Conservation (phyloP, 495 filamentous ascomycete genomes). For the Echria macrotheca region DNA sequence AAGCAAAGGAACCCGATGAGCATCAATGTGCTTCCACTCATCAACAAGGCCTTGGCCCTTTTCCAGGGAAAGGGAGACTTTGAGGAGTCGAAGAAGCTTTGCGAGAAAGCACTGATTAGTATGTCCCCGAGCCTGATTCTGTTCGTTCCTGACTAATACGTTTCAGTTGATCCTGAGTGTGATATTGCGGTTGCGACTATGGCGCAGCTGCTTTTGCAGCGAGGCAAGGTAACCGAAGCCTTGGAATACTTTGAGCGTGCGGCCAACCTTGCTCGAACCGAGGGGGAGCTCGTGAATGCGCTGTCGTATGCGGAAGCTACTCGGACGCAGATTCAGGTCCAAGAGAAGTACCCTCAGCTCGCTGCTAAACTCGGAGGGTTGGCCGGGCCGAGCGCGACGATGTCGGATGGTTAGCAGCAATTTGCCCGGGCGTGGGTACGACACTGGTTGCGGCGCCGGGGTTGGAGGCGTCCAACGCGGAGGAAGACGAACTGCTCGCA, state of each 20-base stretch:
- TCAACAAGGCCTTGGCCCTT: constrained; percentile 95
- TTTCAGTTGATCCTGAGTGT: constrained; percentile 95
- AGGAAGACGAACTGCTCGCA: no score
- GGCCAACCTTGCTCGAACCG: constrained; percentile 90
- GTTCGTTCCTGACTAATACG: constrained; percentile 22
- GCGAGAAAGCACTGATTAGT: constrained; percentile 97
- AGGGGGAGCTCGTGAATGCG: constrained; percentile 92
- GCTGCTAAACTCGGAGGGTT: constrained; percentile 76
- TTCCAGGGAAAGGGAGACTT: constrained; percentile 99
- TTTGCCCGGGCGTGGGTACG: no score
- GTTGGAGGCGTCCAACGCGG: no score
- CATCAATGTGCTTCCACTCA: constrained; percentile 95
- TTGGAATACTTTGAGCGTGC: constrained; percentile 96
- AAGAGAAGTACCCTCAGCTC: constrained; percentile 96
- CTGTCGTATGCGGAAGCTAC: constrained; percentile 97
- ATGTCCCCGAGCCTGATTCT: constrained; percentile 34
- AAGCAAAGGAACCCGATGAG: constrained; percentile 84
- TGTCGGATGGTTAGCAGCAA: constrained; percentile 9
- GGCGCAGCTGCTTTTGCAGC: constrained; percentile 96
- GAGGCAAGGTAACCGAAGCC: constrained; percentile 92
- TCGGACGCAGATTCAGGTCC: constrained; percentile 92
- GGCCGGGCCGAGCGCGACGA: constrained; percentile 32
- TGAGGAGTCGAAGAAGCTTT: constrained; percentile 87
- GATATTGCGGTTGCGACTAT: constrained; percentile 99
- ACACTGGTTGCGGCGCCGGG: no score